Conservation (phyloP, 768 basidiomycete genomes). For the Boletus rubropictus region DNA sequence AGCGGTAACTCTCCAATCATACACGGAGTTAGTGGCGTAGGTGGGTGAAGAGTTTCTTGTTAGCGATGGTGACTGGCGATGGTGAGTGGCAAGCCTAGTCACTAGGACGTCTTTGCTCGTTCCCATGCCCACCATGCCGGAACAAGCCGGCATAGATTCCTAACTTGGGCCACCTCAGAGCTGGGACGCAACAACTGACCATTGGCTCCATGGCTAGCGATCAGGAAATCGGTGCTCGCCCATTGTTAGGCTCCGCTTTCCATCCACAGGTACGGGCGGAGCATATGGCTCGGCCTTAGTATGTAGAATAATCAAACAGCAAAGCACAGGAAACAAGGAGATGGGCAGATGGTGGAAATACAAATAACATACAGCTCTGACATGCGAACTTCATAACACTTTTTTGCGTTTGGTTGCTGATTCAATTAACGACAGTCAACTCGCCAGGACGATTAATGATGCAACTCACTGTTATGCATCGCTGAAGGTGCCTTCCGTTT, state of each 20-base stretch:
- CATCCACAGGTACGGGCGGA: neutral
- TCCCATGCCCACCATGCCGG: too few species aligned
- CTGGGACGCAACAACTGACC: too few species aligned
- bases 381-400: constrained; percentile 4
- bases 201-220: neutral
- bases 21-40: too few species aligned
- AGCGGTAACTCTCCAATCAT: too few species aligned
- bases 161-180: too few species aligned
- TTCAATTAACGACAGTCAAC: neutral
- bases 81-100: too few species aligned
- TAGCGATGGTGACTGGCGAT: too few species aligned
- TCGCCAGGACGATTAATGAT: neutral
- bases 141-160: too few species aligned
- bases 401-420: constrained; percentile 38
- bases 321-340: neutral
- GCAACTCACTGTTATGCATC: constrained; percentile 34
- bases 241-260: neutral
- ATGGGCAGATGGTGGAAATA: constrained; percentile 15
- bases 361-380: constrained; percentile 21
- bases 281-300: neutral
- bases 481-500: constrained; percentile 45
- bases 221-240: neutral
- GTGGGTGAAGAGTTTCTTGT: too few species aligned
- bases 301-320: neutral
- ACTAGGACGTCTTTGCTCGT: too few species aligned